Base-by-base conservation (phyloP, 106 monocot genomes). In the Acorus calamus region DNA sequence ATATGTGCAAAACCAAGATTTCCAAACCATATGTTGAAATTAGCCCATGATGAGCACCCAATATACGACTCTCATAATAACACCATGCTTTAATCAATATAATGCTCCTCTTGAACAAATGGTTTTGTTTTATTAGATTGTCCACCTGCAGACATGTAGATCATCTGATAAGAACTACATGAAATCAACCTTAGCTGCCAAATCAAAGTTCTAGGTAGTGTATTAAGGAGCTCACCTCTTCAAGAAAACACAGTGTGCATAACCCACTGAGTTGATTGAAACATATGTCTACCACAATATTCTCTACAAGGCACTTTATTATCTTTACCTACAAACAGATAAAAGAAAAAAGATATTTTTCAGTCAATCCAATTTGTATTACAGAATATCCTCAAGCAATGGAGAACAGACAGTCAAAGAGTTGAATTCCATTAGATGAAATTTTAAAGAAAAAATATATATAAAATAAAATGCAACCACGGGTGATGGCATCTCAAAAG, bases 11-110 rank as follows among this genome's bases (percentile, higher is more conserved):
- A 76, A 96, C 96, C 77, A 96, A 75, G 7, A 78, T 96, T 66
- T 96, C 96, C 77, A 96, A 64, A 42, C 90, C 96, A 81, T 96
- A 96, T 49, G 96, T 96, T 59, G 96, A 96, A 12, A 96, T 90
- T 71, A 96, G 89, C 49, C 96, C 96, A 84, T 90, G 87, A 79
- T 90, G 89, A 68, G 96, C 96, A 65, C 96, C 96, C 57, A 96
- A 67, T 53, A 90, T 85, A 63, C 96, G 84, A 62, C 92, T 92
- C 77, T 92, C 92, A 68, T 92, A 92, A 60, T 87, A 92, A 75
- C 92, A 87, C 92, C 92, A 92, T 5, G 92, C 87, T 60, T 92
- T 92, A 46, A 92, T 92, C 70, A 92, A 67, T 66, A 96, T 96
- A 55, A 96, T 96, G 64, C 96, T 96, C 50, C 90, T 72, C 80